These are phyloP conservation scores for Phytophthora europaea DNA, from an alignment of 352 stramenopile species.

Conservation along the genomic window DNA sequence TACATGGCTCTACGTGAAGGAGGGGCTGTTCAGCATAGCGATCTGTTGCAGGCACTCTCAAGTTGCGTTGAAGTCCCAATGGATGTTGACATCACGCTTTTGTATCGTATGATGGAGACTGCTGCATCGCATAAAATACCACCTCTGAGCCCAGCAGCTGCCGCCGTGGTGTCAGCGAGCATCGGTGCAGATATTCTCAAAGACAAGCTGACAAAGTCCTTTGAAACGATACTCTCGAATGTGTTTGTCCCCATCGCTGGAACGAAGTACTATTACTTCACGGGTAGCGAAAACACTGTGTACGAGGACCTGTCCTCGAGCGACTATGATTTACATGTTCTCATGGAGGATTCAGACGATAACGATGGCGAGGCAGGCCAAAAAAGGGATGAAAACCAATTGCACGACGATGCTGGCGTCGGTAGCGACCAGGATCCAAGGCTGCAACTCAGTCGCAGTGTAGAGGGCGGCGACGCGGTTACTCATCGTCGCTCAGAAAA, in stretches of 20 bases:
- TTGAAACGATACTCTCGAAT: constrained; percentile 72
- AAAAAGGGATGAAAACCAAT: constrained; percentile 18
- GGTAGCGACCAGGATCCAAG: constrained; percentile 15
- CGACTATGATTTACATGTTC: constrained; percentile 69
- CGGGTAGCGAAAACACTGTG: constrained; percentile 62
- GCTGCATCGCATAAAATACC: constrained; percentile 36
- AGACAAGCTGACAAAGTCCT: constrained; percentile 72
- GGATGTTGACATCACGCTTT: constrained; percentile 89
- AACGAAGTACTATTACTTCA: constrained; percentile 90
- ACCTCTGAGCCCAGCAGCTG: constrained; percentile 40
- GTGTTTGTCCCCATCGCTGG: constrained; percentile 72
- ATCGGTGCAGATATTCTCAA: constrained; percentile 66
- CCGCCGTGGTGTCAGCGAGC: constrained; percentile 49
- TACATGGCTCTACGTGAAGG: constrained; percentile 86
- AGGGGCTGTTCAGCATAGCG: constrained; percentile 79
- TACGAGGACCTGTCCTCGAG: constrained; percentile 68
- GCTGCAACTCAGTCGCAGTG: constrained; percentile 7
- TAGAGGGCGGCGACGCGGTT: background rate
- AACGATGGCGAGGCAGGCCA: constrained; percentile 32
- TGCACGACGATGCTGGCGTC: background rate
- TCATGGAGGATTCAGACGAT: constrained; percentile 74
- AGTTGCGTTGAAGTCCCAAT: constrained; percentile 88
- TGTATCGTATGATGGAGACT: constrained; percentile 86
- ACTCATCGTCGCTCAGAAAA: constrained; percentile 2
- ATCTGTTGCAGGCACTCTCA: constrained; percentile 88